Evolutionary conservation across 2,329 filamentous ascomycete genomes (phyloP).

Genomic region (Alternaria viburni): DNA sequence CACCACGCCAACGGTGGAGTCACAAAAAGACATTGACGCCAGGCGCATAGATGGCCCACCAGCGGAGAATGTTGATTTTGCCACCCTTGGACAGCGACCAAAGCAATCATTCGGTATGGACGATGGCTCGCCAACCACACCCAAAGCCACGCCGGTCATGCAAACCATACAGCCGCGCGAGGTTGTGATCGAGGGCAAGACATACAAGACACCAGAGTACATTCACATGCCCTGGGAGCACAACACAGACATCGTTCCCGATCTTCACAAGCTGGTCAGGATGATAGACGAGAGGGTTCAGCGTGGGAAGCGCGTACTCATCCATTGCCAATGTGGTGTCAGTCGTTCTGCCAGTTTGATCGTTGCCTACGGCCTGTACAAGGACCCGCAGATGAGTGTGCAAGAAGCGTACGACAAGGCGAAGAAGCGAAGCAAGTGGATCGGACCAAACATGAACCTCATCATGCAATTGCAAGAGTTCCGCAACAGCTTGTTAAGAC

Average conservation of each 20-base stretch:
- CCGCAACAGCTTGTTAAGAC: conserved; percentile 55
- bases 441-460: conserved; percentile 89
- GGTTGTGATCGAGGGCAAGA: conserved; percentile 32
- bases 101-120: conserved; percentile 38
- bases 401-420: conserved; percentile 84
- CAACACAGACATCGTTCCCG: conserved; percentile 82
- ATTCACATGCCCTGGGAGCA: conserved; percentile 89
- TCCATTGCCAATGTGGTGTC: conserved; percentile 87
- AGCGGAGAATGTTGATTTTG: conserved; percentile 46
- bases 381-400: conserved; percentile 75
- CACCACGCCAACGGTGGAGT: conserved; percentile 37
- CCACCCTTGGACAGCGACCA: conserved; percentile 34
- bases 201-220: conserved; percentile 70
- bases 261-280: conserved; percentile 77
- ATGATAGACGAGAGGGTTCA: conserved; percentile 74
- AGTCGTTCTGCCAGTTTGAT: conserved; percentile 85
- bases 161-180: conserved; percentile 36
- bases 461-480: conserved; percentile 91
- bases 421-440: conserved; percentile 83
- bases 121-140: conserved; percentile 55
- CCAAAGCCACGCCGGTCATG: conserved; percentile 58
- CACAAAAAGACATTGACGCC: conserved; percentile 45
- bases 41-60: conserved; percentile 44
- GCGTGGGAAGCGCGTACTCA: conserved; percentile 77
- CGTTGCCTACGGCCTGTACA: conserved; percentile 83